phyloP scores from a whole-genome alignment of 2,329 filamentous ascomycete species.

The Hirsutella minnesotensis region DNA sequence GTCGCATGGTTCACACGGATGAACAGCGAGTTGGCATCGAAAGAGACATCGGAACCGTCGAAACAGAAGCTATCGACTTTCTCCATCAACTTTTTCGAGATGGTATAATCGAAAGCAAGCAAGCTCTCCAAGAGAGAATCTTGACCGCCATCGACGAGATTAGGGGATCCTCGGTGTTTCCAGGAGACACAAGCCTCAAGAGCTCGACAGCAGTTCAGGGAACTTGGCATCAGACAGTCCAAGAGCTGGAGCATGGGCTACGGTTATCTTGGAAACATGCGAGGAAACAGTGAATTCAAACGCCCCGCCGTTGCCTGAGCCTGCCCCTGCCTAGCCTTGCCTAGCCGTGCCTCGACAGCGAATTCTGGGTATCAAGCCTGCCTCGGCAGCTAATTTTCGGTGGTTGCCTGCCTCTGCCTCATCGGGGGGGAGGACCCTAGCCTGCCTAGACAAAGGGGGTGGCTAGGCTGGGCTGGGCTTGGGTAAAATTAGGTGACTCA shows the following conservation, averaged over 20 bases:
- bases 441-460: too few species aligned
- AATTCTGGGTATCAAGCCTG: too few species aligned
- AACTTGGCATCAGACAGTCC: neutral
- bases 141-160: neutral
- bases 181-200: too few species aligned
- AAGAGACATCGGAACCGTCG: neutral
- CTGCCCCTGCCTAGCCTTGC: too few species aligned
- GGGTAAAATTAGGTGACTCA: too few species aligned
- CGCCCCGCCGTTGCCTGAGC: too few species aligned
- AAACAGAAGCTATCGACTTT: conserved; percentile 2
- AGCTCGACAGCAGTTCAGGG: neutral
- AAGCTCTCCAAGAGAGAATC: neutral
- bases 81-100: neutral
- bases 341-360: too few species aligned
- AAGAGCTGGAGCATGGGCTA: conserved; percentile 2
- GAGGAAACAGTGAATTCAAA: too few species aligned
- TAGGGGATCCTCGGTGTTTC: neutral
- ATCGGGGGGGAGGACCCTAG: too few species aligned
- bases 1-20: conserved; percentile 2
- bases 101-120: neutral
- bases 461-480: too few species aligned
- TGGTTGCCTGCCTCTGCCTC: too few species aligned
- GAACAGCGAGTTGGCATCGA: neutral
- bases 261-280: conserved; percentile 3
- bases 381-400: too few species aligned